phyloP scores from a whole-genome alignment of 257 asterid genomes.

The Scutellaria minor region DNA sequence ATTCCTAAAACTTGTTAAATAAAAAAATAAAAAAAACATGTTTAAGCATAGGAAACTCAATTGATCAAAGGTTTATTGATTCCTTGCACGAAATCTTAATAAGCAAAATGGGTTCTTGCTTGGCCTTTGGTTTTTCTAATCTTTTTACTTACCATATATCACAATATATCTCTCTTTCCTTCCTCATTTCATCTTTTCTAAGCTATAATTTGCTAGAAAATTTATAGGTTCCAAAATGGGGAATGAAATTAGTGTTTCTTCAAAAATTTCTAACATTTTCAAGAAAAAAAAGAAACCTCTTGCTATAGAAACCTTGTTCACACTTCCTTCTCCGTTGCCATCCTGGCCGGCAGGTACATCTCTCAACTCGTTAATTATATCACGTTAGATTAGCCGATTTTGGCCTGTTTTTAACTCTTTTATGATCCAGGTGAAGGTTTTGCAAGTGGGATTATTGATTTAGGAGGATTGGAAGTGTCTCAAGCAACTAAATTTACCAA shows the following conservation, averaged over 20 bases:
- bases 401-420: conserved; percentile 1
- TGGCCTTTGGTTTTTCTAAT: conserved; percentile 33
- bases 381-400: neutral
- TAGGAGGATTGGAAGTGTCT: conserved; percentile 65
- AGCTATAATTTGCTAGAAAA: neutral
- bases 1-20: neutral
- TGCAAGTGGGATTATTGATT: conserved; percentile 63
- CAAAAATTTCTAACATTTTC: conserved; percentile 30
- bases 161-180: conserved; percentile 1
- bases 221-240: conserved; percentile 44
- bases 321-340: conserved; percentile 71
- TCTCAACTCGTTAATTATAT: neutral
- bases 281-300: conserved; percentile 43
- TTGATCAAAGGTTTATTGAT: conserved; percentile 7
- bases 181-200: neutral
- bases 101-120: conserved; percentile 32
- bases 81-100: conserved; percentile 46
- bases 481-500: conserved; percentile 54
- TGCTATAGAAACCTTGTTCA: conserved; percentile 57
- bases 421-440: conserved; percentile 54
- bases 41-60: conserved; percentile 35
- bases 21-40: no score
- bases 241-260: conserved; percentile 21
- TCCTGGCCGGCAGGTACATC: conserved; percentile 78
- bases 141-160: neutral